Evolutionary conservation across 2,329 filamentous ascomycete genomes (phyloP).

Genomic region (Ascochyta lentis): DNA sequence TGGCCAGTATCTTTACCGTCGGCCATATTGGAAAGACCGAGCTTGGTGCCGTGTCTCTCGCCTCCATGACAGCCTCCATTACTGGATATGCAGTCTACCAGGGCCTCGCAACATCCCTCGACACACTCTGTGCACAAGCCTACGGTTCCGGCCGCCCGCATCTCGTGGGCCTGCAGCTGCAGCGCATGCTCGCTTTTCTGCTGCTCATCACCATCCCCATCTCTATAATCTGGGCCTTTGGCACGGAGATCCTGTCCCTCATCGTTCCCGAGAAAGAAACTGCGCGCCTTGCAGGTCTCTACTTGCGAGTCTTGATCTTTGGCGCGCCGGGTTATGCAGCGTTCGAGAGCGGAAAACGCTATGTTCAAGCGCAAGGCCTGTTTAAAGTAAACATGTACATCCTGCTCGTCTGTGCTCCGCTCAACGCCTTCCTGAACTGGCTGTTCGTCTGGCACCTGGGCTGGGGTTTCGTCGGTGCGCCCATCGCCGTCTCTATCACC

Average conservation of each 20-base stretch:
- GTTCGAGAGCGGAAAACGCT: conserved; percentile 84
- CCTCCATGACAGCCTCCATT: conserved; percentile 58
- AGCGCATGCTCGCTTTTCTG: conserved; percentile 81
- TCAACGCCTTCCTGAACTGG: conserved; percentile 84
- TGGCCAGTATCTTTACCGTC: conserved; percentile 57
- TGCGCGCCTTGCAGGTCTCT: conserved; percentile 73
- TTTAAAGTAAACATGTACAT: conserved; percentile 85
- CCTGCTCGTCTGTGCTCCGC: conserved; percentile 78
- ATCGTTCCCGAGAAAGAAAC: conserved; percentile 77
- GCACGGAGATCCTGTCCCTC: conserved; percentile 65
- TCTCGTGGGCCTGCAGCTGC: conserved; percentile 82
- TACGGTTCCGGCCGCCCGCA: conserved; percentile 91
- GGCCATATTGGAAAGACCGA: conserved; percentile 58
- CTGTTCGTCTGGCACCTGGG: conserved; percentile 71
- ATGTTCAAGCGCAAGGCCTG: conserved; percentile 85
- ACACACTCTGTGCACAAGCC: conserved; percentile 92
- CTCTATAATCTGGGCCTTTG: conserved; percentile 72
- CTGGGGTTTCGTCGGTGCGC: conserved; percentile 74
- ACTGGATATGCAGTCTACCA: conserved; percentile 58
- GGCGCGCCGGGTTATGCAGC: conserved; percentile 77
- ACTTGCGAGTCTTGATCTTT: conserved; percentile 72
- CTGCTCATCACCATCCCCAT: conserved; percentile 76
- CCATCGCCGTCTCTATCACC: conserved; percentile 76
- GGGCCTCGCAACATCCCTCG: conserved; percentile 84
- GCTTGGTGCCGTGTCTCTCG: conserved; percentile 56